Evolutionary conservation across 768 basidiomycete genomes (phyloP).

Genomic region (Tylopilus sp.): DNA sequence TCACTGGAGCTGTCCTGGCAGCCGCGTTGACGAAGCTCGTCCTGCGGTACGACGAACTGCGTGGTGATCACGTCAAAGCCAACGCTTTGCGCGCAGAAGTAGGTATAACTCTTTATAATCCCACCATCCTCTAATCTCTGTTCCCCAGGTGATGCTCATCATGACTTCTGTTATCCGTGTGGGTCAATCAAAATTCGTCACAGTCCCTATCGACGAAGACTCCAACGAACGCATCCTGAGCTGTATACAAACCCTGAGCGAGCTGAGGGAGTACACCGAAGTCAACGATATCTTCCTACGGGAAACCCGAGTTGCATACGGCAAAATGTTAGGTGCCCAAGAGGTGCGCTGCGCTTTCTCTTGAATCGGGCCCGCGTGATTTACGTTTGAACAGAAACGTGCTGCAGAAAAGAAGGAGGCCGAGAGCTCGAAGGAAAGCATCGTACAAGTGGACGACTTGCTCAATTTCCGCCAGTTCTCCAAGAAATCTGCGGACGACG

Average conservation of each 20-base stretch:
- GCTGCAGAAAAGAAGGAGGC: slow-evolving; percentile 87
- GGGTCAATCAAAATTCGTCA: slow-evolving; percentile 93
- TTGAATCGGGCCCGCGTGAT: not conserved
- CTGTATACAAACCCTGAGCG: slow-evolving; percentile 91
- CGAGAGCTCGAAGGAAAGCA: slow-evolving; percentile 59
- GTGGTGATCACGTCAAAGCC: slow-evolving; percentile 46
- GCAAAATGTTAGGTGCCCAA: slow-evolving; percentile 93
- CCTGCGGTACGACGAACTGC: slow-evolving; percentile 60
- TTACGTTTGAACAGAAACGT: slow-evolving; percentile 57
- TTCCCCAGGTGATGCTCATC: slow-evolving; percentile 82
- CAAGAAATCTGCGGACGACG: slow-evolving; percentile 83
- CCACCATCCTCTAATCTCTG: not conserved
- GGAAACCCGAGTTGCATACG: slow-evolving; percentile 88
- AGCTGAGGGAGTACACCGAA: slow-evolving; percentile 54
- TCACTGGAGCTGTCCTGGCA: slow-evolving; percentile 90
- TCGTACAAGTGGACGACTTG: slow-evolving; percentile 92
- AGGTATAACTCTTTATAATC: not conserved
- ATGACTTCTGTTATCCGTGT: slow-evolving; percentile 97
- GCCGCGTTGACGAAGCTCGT: slow-evolving; percentile 89
- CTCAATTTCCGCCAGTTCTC: slow-evolving; percentile 92
- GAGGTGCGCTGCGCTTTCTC: slow-evolving; percentile 53
- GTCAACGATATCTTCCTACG: slow-evolving; percentile 73
- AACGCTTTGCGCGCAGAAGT: slow-evolving; percentile 89
- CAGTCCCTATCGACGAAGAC: slow-evolving; percentile 97
- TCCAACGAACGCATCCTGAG: slow-evolving; percentile 94